Percentiles rank a stretch among this genome's conserved stretches.
These are phyloP conservation scores for Silene conica DNA, from an alignment of 148 eudicot genomes.

Conservation along the genomic window DNA sequence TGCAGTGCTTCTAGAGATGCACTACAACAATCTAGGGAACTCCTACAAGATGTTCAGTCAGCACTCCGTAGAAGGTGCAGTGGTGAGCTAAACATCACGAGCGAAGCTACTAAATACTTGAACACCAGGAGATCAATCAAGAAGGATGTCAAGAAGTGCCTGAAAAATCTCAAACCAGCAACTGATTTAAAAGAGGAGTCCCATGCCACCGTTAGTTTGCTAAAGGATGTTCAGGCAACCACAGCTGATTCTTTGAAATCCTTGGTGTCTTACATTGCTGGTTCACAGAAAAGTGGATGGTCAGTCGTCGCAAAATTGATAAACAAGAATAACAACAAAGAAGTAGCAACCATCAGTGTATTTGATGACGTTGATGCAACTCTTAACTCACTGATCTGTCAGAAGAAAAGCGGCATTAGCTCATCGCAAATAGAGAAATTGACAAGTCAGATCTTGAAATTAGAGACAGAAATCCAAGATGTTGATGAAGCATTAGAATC, in stretches of 20 bases:
- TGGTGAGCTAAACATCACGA: background rate
- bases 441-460: too few relatives aligned
- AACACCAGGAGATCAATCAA: constrained; percentile 4
- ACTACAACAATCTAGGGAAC: constrained; percentile 4
- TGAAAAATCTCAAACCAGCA: background rate
- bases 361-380: too few relatives aligned
- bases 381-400: too few relatives aligned
- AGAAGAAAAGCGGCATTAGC: too few relatives aligned
- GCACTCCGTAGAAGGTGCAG: constrained; percentile 13
- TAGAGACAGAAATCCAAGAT: too few relatives aligned
- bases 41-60: constrained; percentile 8
- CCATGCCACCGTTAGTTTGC: background rate
- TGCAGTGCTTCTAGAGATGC: constrained; percentile 7
- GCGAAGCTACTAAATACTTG: background rate
- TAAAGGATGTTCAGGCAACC: constrained; percentile 1
- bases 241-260: constrained; percentile 15
- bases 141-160: background rate
- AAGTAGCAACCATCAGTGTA: too few relatives aligned
- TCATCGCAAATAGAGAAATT: too few relatives aligned
- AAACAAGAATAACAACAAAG: too few relatives aligned
- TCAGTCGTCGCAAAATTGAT: constrained; percentile 4
- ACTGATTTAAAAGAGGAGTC: background rate
- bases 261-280: constrained; percentile 4
- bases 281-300: constrained; percentile 16
- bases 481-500: too few relatives aligned